Evolutionary conservation across 2,329 filamentous ascomycete species (phyloP), one percentile per base, ranked within the genome.

Genomic region (Aspergillus caelatus): DNA sequence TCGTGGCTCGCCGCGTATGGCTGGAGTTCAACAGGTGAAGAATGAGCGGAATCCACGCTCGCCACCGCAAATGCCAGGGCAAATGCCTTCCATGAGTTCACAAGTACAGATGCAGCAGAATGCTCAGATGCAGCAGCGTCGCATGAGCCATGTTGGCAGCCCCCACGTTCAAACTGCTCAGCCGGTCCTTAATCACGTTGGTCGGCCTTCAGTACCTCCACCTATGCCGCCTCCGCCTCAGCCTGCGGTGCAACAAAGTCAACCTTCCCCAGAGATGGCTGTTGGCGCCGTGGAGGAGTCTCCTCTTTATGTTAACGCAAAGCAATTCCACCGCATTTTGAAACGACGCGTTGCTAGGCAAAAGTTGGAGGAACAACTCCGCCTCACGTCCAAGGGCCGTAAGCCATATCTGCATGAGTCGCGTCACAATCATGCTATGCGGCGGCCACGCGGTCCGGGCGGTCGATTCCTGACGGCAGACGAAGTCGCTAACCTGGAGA

Each of bases 401-500:
- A 98, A 97, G 80, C 95, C 95, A 4, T 99, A 99, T 74, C 85
- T 99, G 36, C 95, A 99, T 80, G 95, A 99, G 77, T 98, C 94
- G 30, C 87, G 95, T 74, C 95, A 99, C 78, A 98, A 98, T 75
- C 95, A 99, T 78, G 95, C 95, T 11, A 99, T 99, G 95, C 89
- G 95, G 62, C 85, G 95, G 72, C 95, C 95, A 32, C 88, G 95
- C 75, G 95, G 95, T 19, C 95, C 95, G 0, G 95, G 95, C 59
- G 95, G 95, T 26, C 90, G 95, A 28, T 99, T 99, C 84, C 82
- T 99, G 77, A 99, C 95, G 0, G 94, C 95, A 1, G 95, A 98
- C 62, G 95, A 99, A 77, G 94, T 97, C 4, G 93, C 93, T 7
- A 90, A 91, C 57, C 93, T 97, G 83, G 94, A 97, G 74, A 87